These are phyloP conservation scores for Phytophthora nicotianae DNA, from an alignment of 352 stramenopile species.

Conservation along the genomic window DNA sequence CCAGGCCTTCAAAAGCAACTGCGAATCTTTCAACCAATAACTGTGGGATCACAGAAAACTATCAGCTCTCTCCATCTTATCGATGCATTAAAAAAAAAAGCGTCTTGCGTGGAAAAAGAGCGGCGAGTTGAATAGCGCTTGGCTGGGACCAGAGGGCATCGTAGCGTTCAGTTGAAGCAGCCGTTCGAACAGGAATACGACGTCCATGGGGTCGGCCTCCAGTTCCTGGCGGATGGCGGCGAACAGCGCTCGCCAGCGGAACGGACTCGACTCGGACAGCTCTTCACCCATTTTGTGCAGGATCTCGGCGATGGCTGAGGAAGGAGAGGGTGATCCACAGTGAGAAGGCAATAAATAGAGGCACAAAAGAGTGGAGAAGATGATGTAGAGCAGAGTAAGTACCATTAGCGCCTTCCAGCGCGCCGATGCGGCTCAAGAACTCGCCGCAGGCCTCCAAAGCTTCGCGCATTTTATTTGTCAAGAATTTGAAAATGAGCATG, in stretches of 20 bases:
- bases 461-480: slow-evolving; percentile 33
- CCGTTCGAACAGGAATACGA: slow-evolving; percentile 69
- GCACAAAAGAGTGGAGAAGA: slow-evolving; percentile 5
- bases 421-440: slow-evolving; percentile 56
- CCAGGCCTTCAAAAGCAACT: slow-evolving; percentile 48
- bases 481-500: slow-evolving; percentile 8
- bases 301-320: slow-evolving; percentile 44
- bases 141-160: slow-evolving; percentile 38
- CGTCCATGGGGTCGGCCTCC: slow-evolving; percentile 43
- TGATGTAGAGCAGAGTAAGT: background rate
- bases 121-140: slow-evolving; percentile 57
- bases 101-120: slow-evolving; percentile 63
- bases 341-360: background rate
- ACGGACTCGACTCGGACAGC: slow-evolving; percentile 49
- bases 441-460: slow-evolving; percentile 56
- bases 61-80: background rate
- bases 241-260: slow-evolving; percentile 59
- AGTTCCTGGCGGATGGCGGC: slow-evolving; percentile 58
- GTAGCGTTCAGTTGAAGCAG: slow-evolving; percentile 57
- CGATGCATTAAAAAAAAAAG: background rate
- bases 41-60: slow-evolving; percentile 25
- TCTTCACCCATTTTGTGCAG: slow-evolving; percentile 51
- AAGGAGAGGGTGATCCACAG: background rate
- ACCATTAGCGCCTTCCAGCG: slow-evolving; percentile 49
- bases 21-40: slow-evolving; percentile 70